These are phyloP conservation scores for Candida sanyaensis DNA, from an alignment of 1,139 yeast genomes.

Conservation along the genomic window DNA sequence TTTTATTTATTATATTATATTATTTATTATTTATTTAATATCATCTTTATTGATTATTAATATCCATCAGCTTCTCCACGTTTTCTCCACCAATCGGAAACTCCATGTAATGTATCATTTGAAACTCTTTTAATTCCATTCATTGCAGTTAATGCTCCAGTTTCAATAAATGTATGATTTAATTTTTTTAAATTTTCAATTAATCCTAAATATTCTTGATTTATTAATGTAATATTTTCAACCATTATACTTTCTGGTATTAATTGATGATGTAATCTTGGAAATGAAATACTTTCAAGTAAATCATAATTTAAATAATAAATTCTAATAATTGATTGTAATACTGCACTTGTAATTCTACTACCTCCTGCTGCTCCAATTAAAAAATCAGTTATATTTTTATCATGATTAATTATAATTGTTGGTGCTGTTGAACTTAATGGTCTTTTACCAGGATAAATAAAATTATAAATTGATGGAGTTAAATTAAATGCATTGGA, in stretches of 20 bases:
- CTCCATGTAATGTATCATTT: conserved; percentile 31
- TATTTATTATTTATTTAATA: conserved; percentile 3
- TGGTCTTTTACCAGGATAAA: conserved; percentile 78
- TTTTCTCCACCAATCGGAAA: conserved; percentile 49
- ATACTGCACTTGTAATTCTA: conserved; percentile 78
- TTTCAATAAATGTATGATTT: conserved; percentile 33
- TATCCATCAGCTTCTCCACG: conserved; percentile 45
- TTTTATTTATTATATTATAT: conserved; percentile 9
- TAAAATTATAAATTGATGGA: conserved; percentile 79
- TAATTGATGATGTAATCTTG: conserved; percentile 87
- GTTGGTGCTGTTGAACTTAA: conserved; percentile 83
- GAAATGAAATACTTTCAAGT: conserved; percentile 71
- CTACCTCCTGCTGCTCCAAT: conserved; percentile 97
- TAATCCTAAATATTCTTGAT: conserved; percentile 24
- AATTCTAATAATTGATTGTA: conserved; percentile 74
- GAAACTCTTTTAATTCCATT: conserved; percentile 35
- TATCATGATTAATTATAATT: conserved; percentile 53
- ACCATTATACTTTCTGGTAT: conserved; percentile 68
- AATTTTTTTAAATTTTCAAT: conserved; percentile 17
- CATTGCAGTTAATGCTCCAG: conserved; percentile 46
- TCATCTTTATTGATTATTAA: conserved; percentile 14
- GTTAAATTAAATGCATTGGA: conserved; percentile 77
- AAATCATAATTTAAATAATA: conserved; percentile 59
- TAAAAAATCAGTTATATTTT: conserved; percentile 57
- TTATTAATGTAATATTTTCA: conserved; percentile 48